phyloP scores from a whole-genome alignment of 208 protist genomes.

The Leishmania gerbilli region DNA sequence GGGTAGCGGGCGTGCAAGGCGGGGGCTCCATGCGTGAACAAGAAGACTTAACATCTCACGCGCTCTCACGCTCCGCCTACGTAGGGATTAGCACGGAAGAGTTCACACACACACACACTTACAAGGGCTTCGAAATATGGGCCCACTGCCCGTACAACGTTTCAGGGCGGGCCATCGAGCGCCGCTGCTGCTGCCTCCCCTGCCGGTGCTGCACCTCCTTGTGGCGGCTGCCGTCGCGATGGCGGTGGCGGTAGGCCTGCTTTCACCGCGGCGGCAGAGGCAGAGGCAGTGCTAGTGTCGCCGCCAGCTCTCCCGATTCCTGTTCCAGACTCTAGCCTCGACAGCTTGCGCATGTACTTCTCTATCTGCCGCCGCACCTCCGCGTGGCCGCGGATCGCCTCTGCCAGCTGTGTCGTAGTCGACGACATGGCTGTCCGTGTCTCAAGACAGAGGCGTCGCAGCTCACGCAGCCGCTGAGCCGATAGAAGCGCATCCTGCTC shows the following conservation, averaged over 20 bases:
- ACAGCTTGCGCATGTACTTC: slow-evolving; percentile 61
- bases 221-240: neutral
- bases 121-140: neutral
- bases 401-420: slow-evolving; percentile 56
- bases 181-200: neutral
- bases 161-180: neutral
- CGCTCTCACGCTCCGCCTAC: neutral
- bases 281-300: neutral
- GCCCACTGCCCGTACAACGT: too few relatives aligned
- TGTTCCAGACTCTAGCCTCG: slow-evolving; percentile 17
- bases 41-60: neutral
- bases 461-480: slow-evolving; percentile 41
- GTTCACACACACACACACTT: neutral
- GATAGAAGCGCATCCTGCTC: slow-evolving; percentile 10
- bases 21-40: neutral
- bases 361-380: slow-evolving; percentile 52
- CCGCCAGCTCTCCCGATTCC: neutral
- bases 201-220: neutral
- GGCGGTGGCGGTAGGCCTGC: neutral
- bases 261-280: neutral
- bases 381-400: slow-evolving; percentile 39
- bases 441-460: slow-evolving; percentile 49
- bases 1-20: neutral
- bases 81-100: neutral
- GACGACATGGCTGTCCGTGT: slow-evolving; percentile 41